These are phyloP conservation scores for Umbelopsis vinacea DNA, from an alignment of 192 early-diverging fungal genomes.

Conservation along the genomic window DNA sequence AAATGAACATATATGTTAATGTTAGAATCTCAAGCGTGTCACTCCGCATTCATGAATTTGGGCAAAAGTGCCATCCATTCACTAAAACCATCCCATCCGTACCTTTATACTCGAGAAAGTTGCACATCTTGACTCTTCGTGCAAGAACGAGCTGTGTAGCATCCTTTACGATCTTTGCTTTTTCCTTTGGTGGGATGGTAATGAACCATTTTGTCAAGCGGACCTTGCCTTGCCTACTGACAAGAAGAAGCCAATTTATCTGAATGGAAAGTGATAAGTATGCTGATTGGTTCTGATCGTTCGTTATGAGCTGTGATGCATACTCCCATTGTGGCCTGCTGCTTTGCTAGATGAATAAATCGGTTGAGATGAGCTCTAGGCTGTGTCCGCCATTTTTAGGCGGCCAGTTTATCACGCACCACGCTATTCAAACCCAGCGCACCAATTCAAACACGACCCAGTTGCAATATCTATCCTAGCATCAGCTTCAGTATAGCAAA, in stretches of 20 bases:
- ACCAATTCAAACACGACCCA: not conserved
- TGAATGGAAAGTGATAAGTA: conserved; percentile 22
- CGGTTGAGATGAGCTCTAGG: not conserved
- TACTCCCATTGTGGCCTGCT: not conserved
- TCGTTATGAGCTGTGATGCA: not conserved
- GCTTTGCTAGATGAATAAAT: not conserved
- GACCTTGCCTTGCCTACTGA: conserved; percentile 84
- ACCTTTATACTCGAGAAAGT: conserved; percentile 97
- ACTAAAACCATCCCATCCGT: not conserved
- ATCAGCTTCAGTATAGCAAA: not conserved
- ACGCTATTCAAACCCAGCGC: not conserved
- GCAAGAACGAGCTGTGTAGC: conserved; percentile 87
- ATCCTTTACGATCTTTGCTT: conserved; percentile 92
- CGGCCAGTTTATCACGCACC: not conserved
- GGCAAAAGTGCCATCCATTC: not conserved
- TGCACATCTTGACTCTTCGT: conserved; percentile 94
- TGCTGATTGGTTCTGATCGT: not conserved
- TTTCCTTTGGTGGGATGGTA: conserved; percentile 85
- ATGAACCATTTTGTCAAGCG: conserved; percentile 85
- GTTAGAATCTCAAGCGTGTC: not conserved
- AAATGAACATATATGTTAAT: not conserved
- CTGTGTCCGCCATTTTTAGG: not conserved
- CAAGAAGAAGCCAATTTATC: conserved; percentile 80
- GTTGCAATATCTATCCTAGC: not conserved
- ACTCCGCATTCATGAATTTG: not conserved